These are phyloP conservation scores for Carpinus fangiana DNA, from an alignment of 306 rosid genomes.

Conservation along the genomic window DNA sequence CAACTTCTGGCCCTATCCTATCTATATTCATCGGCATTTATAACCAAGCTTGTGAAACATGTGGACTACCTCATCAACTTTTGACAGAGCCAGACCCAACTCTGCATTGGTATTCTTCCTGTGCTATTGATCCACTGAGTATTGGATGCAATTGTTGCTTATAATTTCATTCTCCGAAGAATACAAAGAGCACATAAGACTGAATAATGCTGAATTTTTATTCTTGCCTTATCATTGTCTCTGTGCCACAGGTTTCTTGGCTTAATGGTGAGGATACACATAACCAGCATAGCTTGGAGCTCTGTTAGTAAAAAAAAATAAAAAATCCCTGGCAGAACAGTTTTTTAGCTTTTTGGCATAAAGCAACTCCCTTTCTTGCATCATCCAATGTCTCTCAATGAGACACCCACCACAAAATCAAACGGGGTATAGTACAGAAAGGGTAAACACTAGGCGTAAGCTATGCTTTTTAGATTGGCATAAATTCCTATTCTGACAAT, in stretches of 20 bases:
- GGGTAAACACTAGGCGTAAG: background rate
- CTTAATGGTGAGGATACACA: background rate
- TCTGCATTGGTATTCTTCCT: too few species aligned
- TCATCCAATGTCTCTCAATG: too few species aligned
- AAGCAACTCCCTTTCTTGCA: too few species aligned
- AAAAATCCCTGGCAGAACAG: background rate
- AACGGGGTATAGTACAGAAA: background rate
- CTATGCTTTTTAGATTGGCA: slow-evolving; percentile 8
- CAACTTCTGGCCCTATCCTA: background rate
- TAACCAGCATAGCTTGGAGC: background rate
- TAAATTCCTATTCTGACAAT: slow-evolving; percentile 3
- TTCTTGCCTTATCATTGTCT: background rate
- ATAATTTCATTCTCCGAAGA: too few species aligned
- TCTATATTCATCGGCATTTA: too few species aligned
- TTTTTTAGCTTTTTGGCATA: background rate
- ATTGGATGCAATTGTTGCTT: too few species aligned
- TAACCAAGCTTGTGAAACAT: too few species aligned
- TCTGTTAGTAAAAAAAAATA: background rate
- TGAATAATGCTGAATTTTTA: too few species aligned
- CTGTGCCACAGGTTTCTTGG: background rate
- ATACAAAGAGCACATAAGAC: too few species aligned
- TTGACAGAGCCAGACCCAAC: too few species aligned
- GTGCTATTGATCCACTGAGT: too few species aligned
- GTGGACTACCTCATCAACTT: too few species aligned
- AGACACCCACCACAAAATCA: background rate